phyloP scores from a whole-genome alignment of 768 basidiomycete genomes.

The Kwoniella bestiolae region DNA sequence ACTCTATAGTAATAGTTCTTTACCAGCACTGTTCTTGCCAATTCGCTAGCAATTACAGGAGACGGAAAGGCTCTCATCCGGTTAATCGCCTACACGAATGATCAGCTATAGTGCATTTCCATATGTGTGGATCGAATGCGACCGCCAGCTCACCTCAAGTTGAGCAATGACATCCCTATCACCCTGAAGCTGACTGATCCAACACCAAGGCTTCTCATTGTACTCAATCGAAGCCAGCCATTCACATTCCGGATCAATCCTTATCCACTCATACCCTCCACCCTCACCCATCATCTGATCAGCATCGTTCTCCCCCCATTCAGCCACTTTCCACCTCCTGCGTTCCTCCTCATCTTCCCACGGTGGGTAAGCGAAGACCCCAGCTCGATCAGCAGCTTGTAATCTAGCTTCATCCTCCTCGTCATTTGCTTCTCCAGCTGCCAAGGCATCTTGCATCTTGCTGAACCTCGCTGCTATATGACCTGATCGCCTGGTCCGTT shows the following conservation, averaged over 20 bases:
- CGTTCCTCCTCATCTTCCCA: conserved; percentile 82
- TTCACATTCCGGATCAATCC: conserved; percentile 98
- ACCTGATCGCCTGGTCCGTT: conserved; percentile 46
- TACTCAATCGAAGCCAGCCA: conserved; percentile 91
- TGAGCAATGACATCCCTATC: conserved; percentile 97
- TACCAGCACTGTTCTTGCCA: conserved; percentile 91
- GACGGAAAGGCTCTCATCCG: conserved; percentile 65
- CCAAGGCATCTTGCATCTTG: conserved; percentile 44
- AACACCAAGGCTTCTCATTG: conserved; percentile 85
- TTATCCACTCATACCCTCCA: conserved; percentile 87
- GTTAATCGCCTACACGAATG: conserved; percentile 75
- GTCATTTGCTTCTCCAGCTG: conserved; percentile 32
- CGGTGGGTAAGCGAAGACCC: conserved; percentile 84
- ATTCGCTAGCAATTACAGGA: conserved; percentile 64
- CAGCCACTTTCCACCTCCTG: conserved; percentile 83
- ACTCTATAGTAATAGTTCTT: conserved; percentile 95
- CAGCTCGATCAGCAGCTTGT: conserved; percentile 35
- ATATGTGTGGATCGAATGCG: background rate
- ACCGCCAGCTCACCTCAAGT: conserved; percentile 82
- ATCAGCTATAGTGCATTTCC: conserved; percentile 3
- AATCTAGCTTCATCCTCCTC: conserved; percentile 35
- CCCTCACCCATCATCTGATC: conserved; percentile 90
- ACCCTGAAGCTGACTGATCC: conserved; percentile 92
- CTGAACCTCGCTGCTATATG: conserved; percentile 46
- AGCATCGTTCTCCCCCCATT: conserved; percentile 98